phyloP scores from a whole-genome alignment of 176 grass and related monocot species.

The Urochloa ruziziensis region DNA sequence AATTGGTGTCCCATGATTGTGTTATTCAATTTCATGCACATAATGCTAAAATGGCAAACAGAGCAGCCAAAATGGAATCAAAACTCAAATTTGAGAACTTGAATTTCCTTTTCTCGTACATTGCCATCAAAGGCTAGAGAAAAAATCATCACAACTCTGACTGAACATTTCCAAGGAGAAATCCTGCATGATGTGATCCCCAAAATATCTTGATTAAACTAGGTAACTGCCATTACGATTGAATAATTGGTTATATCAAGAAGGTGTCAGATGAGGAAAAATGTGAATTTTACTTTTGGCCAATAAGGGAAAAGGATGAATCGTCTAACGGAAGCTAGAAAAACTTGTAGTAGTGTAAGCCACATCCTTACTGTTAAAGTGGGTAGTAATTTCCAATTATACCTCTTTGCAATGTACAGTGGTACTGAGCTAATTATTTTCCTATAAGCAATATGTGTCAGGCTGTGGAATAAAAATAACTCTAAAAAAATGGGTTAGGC shows the following conservation, averaged over 20 bases:
- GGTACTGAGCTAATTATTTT: neutral
- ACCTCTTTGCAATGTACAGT: neutral
- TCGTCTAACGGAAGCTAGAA: conserved; percentile 1
- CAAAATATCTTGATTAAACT: conserved; percentile 38
- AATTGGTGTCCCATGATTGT: neutral
- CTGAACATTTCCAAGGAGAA: conserved; percentile 61
- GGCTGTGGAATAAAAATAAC: neutral
- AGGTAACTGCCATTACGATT: neutral
- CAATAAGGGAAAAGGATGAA: neutral
- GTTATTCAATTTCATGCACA: neutral
- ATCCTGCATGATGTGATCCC: conserved; percentile 47
- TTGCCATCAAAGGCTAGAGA: conserved; percentile 6
- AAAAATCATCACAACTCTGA: conserved; percentile 53
- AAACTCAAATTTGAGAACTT: neutral
- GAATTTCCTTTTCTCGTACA: neutral
- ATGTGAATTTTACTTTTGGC: neutral
- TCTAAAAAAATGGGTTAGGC: neutral
- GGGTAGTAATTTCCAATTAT: neutral
- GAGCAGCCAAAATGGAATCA: neutral
- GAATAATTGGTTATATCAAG: conserved; percentile 19
- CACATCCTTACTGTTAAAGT: neutral
- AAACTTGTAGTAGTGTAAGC: neutral
- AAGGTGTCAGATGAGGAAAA: neutral
- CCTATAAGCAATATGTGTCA: neutral
- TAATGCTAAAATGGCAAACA: neutral